These are phyloP conservation scores for Aspergillus ochraceus DNA, from an alignment of 2,329 filamentous ascomycete species.

Conservation along the genomic window DNA sequence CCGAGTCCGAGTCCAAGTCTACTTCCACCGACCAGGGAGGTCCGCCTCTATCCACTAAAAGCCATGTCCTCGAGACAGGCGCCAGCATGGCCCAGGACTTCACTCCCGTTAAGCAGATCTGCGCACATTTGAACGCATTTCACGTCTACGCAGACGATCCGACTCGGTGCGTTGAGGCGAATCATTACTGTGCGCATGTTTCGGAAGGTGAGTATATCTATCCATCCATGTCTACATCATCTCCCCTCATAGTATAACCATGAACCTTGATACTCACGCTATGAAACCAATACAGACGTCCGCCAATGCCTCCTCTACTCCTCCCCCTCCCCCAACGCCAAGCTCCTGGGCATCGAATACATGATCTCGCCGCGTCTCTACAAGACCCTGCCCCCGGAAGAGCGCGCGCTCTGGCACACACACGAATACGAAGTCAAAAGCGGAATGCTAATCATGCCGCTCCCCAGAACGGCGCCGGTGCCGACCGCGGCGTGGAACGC, in stretches of 20 bases:
- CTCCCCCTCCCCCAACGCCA: constrained; percentile 62
- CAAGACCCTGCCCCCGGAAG: constrained; percentile 62
- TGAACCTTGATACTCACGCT: background rate
- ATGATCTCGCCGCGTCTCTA: constrained; percentile 75
- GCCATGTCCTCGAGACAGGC: constrained; percentile 39
- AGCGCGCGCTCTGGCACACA: constrained; percentile 79
- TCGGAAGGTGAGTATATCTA: constrained; percentile 52
- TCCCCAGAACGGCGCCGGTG: constrained; percentile 23
- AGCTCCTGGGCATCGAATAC: constrained; percentile 83
- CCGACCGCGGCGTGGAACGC: constrained; percentile 68
- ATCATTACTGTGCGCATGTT: constrained; percentile 82
- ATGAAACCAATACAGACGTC: constrained; percentile 55
- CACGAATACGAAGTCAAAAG: constrained; percentile 53
- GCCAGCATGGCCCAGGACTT: constrained; percentile 52
- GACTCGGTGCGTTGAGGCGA: constrained; percentile 68
- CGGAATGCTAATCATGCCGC: constrained; percentile 45
- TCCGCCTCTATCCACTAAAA: constrained; percentile 36
- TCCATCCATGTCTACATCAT: background rate
- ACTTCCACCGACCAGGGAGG: constrained; percentile 20
- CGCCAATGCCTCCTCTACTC: constrained; percentile 87
- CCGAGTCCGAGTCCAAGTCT: background rate
- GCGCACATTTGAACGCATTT: constrained; percentile 83
- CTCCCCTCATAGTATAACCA: too few species aligned
- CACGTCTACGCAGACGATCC: constrained; percentile 78
- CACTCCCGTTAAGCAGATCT: constrained; percentile 70